Evolutionary conservation across 495 filamentous ascomycete genomes (phyloP).

Genomic region (Penicillium goetzii): DNA sequence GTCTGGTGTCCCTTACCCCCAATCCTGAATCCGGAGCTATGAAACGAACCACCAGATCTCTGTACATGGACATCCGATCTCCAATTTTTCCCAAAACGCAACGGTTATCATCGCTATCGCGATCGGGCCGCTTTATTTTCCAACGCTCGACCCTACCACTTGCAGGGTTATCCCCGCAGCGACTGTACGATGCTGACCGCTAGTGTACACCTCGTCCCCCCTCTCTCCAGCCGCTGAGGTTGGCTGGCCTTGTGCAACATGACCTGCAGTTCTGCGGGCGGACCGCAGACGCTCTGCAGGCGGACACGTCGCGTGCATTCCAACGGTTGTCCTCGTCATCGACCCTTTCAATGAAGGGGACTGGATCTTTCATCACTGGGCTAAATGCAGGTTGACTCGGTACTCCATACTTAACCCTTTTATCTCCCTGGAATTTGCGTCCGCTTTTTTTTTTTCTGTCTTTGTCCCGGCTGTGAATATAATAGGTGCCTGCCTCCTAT

Average conservation of each 20-base stretch:
- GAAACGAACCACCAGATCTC: background rate
- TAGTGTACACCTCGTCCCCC: slow-evolving; percentile 1
- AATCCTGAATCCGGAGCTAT: background rate
- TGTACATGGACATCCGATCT: background rate
- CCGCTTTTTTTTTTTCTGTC: background rate
- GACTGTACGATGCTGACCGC: background rate
- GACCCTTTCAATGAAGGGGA: background rate
- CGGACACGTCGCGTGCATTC: background rate
- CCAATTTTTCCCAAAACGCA: background rate
- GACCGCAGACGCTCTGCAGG: background rate
- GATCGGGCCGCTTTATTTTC: background rate
- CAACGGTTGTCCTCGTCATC: background rate
- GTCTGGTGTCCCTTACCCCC: background rate
- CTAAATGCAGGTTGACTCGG: background rate
- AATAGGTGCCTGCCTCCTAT: background rate
- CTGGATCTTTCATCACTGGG: background rate
- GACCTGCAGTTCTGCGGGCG: background rate
- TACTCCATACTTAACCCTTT: background rate
- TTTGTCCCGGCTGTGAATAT: background rate
- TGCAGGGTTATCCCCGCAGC: background rate
- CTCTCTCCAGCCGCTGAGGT: too few species aligned
- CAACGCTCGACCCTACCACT: slow-evolving; percentile 1
- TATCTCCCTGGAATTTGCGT: background rate
- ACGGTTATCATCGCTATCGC: background rate
- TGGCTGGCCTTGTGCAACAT: background rate